Evolutionary conservation across 2,329 filamentous ascomycete genomes (phyloP), one percentile per base, ranked within the genome.

Genomic region (Colletotrichum paranaense): DNA sequence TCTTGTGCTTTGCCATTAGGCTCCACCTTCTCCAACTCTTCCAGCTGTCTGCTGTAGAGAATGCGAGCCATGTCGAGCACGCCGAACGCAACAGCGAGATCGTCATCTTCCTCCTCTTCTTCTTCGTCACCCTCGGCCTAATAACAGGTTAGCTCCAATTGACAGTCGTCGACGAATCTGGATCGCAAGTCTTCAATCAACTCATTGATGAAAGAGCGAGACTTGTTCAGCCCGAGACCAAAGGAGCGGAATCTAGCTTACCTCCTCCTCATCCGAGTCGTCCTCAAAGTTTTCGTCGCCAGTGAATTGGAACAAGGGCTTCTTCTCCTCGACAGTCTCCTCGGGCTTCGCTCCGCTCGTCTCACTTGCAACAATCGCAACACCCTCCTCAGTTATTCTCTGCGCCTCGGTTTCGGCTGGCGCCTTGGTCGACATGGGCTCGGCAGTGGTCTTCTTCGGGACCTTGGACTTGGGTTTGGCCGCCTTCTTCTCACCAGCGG

Each of bases 271-370:
- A 62, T 97, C 95, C 0, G 92, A 94, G 67, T 94, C 92, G 66
- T 94, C 94, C 67, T 94, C 94, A 85, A 95, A 98, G 80, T 98
- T 96, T 83, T 98, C 96, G 80, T 98, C 96, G 70, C 97, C 97
- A 5, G 92, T 93, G 80, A 99, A 97, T 78, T 97, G 94, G 82
- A 99, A 98, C 75, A 94, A 90, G 0, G 94, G 91, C 81, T 95
- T 96, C 82, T 92, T 93, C 5, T 82, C 85, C 38, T 86, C 84
- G 16, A 78, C 77, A 56, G 80, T 83, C 28, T 83, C 82, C 22
- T 78, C 78, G 52, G 83, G 82, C 66, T 83, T 78, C 53, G 81
- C 79, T 76, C 80, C 84, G 24, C 84, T 84, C n/a, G 85, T 85
- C 62, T 84, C 82, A 60, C 86, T 86, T 0, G 85, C 82, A 24